Percentiles rank a stretch among this genome's conserved stretches.
Conservation (phyloP, 495 filamentous ascomycete species). For the Chaetomium cochliodes region DNA sequence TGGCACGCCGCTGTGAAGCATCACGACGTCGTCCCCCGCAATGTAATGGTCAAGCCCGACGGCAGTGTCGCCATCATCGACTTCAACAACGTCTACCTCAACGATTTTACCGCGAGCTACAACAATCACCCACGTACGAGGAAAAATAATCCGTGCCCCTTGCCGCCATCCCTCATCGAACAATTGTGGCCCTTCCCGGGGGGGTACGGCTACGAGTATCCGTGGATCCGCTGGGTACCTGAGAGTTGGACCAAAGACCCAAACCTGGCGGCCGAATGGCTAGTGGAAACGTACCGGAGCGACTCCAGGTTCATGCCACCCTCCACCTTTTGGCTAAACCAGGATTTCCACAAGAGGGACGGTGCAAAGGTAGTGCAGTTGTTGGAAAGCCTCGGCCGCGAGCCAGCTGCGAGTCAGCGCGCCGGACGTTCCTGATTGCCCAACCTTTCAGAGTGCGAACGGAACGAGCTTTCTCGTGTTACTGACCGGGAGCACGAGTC, state of each 20-base stretch:
- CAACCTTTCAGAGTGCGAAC: too few relatives aligned
- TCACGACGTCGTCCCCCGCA: background rate
- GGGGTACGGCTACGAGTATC: background rate
- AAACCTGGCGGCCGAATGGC: background rate
- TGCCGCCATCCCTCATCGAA: background rate
- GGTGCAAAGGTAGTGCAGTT: background rate
- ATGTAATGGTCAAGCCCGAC: slow-evolving; percentile 13
- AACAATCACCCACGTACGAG: background rate
- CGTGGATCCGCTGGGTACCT: background rate
- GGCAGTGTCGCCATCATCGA: slow-evolving; percentile 9
- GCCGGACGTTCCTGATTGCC: too few relatives aligned
- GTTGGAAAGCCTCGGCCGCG: slow-evolving; percentile 6
- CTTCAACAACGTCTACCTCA: slow-evolving; percentile 8
- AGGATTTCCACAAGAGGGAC: background rate
- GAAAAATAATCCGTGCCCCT: background rate
- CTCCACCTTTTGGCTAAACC: background rate
- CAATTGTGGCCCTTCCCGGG: background rate
- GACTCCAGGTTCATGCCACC: background rate
- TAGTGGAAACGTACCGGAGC: background rate
- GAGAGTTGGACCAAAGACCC: background rate
- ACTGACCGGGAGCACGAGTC: too few relatives aligned
- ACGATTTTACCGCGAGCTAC: background rate
- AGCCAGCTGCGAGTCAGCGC: background rate
- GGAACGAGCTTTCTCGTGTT: too few relatives aligned
- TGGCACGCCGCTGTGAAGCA: background rate